Percentiles rank a stretch among this genome's conserved stretches.
phyloP scores from a whole-genome alignment of 768 basidiomycete genomes.

The Ramaria rubella region DNA sequence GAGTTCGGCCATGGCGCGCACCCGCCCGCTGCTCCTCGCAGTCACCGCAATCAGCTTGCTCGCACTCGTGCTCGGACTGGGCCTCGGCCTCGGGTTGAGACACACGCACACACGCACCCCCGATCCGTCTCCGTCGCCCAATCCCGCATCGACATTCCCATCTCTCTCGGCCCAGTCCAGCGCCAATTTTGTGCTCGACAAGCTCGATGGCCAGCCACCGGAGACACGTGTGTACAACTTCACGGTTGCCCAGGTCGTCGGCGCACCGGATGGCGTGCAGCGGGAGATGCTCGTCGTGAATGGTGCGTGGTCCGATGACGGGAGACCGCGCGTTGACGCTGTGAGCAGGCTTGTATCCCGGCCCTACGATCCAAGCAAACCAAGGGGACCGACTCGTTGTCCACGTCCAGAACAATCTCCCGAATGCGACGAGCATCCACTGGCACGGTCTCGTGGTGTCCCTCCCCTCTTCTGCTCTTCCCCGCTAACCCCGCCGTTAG shows the following conservation, averaged over 20 bases:
- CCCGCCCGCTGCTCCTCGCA: too few species aligned
- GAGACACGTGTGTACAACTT: conserved; percentile 40
- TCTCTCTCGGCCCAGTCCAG: not conserved
- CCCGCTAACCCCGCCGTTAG: conserved; percentile 15
- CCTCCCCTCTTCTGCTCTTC: not conserved
- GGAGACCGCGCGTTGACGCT: not conserved
- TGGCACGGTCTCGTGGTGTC: conserved; percentile 29
- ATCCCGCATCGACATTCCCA: not conserved
- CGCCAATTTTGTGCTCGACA: not conserved
- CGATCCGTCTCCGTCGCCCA: too few species aligned
- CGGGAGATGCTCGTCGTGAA: conserved; percentile 44
- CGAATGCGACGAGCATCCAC: conserved; percentile 30
- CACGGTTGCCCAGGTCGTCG: conserved; percentile 31
- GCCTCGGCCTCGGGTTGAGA: too few species aligned
- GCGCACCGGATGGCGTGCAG: conserved; percentile 37
- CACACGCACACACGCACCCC: too few species aligned
- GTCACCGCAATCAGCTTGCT: too few species aligned
- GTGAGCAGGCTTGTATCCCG: conserved; percentile 30
- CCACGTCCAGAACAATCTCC: conserved; percentile 30
- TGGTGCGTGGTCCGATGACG: conserved; percentile 18
- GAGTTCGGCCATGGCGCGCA: too few species aligned
- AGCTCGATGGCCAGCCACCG: conserved; percentile 17
- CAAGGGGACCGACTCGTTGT: conserved; percentile 31
- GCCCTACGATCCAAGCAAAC: conserved; percentile 34
- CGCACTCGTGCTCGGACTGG: too few species aligned